Evolutionary conservation across 805 yeast genomes (phyloP).

Genomic region (Debaryomyces hansenii): DNA sequence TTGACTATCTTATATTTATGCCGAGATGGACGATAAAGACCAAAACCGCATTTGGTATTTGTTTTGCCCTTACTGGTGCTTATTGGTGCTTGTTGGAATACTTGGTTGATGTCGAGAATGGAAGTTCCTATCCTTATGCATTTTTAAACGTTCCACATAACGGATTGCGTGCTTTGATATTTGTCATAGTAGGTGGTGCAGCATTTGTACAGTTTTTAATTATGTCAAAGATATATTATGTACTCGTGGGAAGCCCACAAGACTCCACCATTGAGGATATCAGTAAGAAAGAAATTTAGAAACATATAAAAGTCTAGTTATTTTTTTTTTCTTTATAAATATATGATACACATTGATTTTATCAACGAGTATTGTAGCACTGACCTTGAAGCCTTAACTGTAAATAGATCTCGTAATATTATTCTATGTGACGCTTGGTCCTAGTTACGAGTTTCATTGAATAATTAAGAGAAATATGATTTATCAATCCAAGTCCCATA

Average conservation of each 20-base stretch:
- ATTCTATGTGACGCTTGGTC: too few relatives aligned
- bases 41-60: constrained; percentile 38
- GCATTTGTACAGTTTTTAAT: background rate
- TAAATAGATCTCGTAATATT: too few relatives aligned
- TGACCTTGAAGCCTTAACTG: too few relatives aligned
- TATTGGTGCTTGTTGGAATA: constrained; percentile 56
- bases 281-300: background rate
- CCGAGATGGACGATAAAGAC: constrained; percentile 39
- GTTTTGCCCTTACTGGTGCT: constrained; percentile 38
- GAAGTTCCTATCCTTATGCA: constrained; percentile 65
- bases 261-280: background rate
- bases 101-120: constrained; percentile 46
- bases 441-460: too few relatives aligned
- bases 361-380: too few relatives aligned
- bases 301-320: too few relatives aligned
- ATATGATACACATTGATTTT: too few relatives aligned
- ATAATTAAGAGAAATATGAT: background rate
- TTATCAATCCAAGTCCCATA: constrained; percentile 1
- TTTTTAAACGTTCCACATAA: constrained; percentile 50
- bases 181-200: background rate
- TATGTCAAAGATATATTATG: background rate
- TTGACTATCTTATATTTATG: constrained; percentile 58
- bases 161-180: background rate
- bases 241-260: background rate
- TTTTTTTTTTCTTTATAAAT: too few relatives aligned